Conservation (phyloP, 257 asterid genomes). For the Solanum etuberosum region DNA sequence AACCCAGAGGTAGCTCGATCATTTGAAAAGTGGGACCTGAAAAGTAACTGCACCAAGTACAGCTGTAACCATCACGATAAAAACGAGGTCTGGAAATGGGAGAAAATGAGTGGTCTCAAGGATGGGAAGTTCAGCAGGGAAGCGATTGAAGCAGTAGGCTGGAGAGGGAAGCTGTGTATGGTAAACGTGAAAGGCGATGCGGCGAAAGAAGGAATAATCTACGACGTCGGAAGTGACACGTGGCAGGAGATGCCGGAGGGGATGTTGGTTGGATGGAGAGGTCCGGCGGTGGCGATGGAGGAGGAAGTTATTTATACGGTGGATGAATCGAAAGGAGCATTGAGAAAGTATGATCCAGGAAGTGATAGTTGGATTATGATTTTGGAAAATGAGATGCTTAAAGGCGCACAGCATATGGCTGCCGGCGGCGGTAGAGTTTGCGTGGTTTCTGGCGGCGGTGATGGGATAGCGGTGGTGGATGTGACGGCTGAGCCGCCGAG, state of each 20-base stretch:
- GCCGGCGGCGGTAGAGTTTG: constrained; percentile 63
- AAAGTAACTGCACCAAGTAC: neutral
- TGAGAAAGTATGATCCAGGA: constrained; percentile 36
- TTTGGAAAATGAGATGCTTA: constrained; percentile 21
- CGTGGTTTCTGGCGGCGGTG: constrained; percentile 29
- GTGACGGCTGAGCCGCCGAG: constrained; percentile 34
- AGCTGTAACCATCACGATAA: neutral
- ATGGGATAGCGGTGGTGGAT: constrained; percentile 46
- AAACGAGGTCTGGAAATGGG: constrained; percentile 39
- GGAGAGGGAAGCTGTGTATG: constrained; percentile 80
- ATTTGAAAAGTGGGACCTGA: constrained; percentile 57
- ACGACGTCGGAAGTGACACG: constrained; percentile 28
- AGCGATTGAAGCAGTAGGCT: constrained; percentile 68
- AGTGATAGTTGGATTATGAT: constrained; percentile 47
- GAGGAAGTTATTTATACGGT: constrained; percentile 55
- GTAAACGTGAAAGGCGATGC: constrained; percentile 30
- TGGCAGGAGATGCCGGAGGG: constrained; percentile 87
- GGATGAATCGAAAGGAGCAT: constrained; percentile 51
- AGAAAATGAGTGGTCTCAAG: constrained; percentile 34
- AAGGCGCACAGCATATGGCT: constrained; percentile 49
- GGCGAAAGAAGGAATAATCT: constrained; percentile 53
- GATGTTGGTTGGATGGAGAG: constrained; percentile 72
- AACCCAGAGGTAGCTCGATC: constrained; percentile 48
- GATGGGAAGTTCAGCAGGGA: constrained; percentile 72
- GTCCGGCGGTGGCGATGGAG: constrained; percentile 42